Percentiles rank a stretch among this genome's conserved stretches.
These are phyloP conservation scores for Astragalus membranaceus DNA, from an alignment of 306 rosid species.

Conservation along the genomic window DNA sequence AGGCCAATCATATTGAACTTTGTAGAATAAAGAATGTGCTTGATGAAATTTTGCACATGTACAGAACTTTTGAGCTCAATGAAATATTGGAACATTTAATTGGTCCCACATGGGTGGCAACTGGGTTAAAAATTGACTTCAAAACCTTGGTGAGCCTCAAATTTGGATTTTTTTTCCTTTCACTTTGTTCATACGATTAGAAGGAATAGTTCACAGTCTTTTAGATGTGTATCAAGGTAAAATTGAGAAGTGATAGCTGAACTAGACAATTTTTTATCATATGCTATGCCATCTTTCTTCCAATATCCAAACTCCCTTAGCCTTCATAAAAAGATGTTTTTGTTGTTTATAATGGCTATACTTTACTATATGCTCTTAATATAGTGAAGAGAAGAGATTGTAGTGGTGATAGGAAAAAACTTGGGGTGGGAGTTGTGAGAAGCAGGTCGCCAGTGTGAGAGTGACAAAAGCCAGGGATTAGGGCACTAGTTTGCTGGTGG, in stretches of 20 bases:
- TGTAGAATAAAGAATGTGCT: constrained; percentile 87
- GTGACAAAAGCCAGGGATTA: too few species aligned
- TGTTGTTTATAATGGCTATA: background rate
- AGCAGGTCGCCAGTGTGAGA: too few species aligned
- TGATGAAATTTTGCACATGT: constrained; percentile 78
- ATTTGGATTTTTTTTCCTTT: background rate
- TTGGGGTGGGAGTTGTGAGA: too few species aligned
- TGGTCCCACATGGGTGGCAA: constrained; percentile 85
- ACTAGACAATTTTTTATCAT: background rate
- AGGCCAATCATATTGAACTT: constrained; percentile 90
- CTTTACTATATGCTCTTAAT: background rate
- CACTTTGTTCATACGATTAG: background rate
- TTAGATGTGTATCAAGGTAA: background rate
- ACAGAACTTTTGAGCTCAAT: constrained; percentile 50
- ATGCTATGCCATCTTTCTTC: background rate
- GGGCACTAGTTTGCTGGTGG: too few species aligned
- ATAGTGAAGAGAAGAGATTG: background rate
- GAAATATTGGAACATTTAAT: constrained; percentile 68
- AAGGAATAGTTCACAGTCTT: background rate
- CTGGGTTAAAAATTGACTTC: constrained; percentile 80
- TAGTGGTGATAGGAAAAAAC: too few species aligned
- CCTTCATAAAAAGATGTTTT: background rate
- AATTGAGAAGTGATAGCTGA: background rate
- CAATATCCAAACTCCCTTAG: background rate
- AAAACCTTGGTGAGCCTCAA: constrained; percentile 61